Evolutionary conservation across 305 asterid species (phyloP).

Genomic region (Andrographis paniculata): DNA sequence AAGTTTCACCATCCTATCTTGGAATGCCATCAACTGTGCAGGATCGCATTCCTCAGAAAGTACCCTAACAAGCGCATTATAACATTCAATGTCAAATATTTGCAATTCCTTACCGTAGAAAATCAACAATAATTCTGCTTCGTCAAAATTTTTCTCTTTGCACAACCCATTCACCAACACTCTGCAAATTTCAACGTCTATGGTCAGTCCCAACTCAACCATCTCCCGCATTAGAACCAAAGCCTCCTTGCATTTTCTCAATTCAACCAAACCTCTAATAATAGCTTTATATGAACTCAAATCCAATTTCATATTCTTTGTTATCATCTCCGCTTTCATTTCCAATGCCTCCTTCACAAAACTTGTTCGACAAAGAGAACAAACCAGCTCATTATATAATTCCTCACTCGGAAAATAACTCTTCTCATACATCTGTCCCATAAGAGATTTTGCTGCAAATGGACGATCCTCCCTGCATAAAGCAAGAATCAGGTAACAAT

Average conservation of each 20-base stretch:
- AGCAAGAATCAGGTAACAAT: slow-evolving; percentile 47
- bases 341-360: slow-evolving; percentile 45
- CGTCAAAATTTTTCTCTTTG: slow-evolving; percentile 30
- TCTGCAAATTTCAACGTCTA: slow-evolving; percentile 54
- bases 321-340: slow-evolving; percentile 45
- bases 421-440: slow-evolving; percentile 38
- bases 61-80: slow-evolving; percentile 39
- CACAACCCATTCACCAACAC: slow-evolving; percentile 50
- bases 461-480: slow-evolving; percentile 67
- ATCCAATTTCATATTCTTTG: slow-evolving; percentile 39
- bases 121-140: slow-evolving; percentile 39
- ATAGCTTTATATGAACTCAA: slow-evolving; percentile 43
- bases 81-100: slow-evolving; percentile 49
- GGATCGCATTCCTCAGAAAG: slow-evolving; percentile 43
- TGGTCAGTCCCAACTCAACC: slow-evolving; percentile 42
- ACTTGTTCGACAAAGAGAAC: slow-evolving; percentile 50
- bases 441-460: slow-evolving; percentile 69
- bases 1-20: slow-evolving; percentile 59
- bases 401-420: slow-evolving; percentile 37
- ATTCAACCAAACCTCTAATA: slow-evolving; percentile 50
- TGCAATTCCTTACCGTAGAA: slow-evolving; percentile 45
- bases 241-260: slow-evolving; percentile 48
- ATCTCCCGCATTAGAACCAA: slow-evolving; percentile 55
- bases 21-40: slow-evolving; percentile 41
- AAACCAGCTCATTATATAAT: slow-evolving; percentile 41